Conservation (phyloP, 2,329 filamentous ascomycete genomes). For the Canariomyces notabilis region DNA sequence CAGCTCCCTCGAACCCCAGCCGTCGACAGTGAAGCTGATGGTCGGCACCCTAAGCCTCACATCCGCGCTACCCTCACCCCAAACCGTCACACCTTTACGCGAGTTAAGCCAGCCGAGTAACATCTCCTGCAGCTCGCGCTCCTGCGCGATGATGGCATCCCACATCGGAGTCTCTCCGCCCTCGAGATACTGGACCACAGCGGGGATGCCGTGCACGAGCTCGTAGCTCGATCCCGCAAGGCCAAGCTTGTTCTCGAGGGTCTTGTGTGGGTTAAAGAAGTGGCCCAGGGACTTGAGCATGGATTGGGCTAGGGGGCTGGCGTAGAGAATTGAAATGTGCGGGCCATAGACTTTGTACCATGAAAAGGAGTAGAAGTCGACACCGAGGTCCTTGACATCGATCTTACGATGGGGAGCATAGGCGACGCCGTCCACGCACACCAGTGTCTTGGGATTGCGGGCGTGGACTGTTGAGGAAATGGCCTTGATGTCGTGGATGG, state of each 20-base stretch:
- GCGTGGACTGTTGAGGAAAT: slow-evolving; percentile 51
- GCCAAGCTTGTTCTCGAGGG: slow-evolving; percentile 62
- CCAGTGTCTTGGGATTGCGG: slow-evolving; percentile 48
- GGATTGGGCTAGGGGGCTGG: slow-evolving; percentile 50
- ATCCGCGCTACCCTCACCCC: slow-evolving; percentile 48
- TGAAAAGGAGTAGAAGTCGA: slow-evolving; percentile 72
- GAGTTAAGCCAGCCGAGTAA: slow-evolving; percentile 52
- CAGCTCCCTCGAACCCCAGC: slow-evolving; percentile 44
- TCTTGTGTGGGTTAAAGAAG: slow-evolving; percentile 59
- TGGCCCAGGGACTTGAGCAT: slow-evolving; percentile 54
- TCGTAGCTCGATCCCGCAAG: slow-evolving; percentile 69
- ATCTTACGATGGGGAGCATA: slow-evolving; percentile 68
- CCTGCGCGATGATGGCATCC: slow-evolving; percentile 49
- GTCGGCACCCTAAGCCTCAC: slow-evolving; percentile 52
- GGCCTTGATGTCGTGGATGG: slow-evolving; percentile 57
- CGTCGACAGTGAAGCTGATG: slow-evolving; percentile 57
- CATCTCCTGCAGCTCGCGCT: slow-evolving; percentile 50
- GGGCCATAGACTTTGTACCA: slow-evolving; percentile 84
- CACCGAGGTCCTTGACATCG: slow-evolving; percentile 62
- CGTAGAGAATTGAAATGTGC: slow-evolving; percentile 68
- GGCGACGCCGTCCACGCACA: slow-evolving; percentile 72
- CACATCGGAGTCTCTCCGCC: slow-evolving; percentile 32
- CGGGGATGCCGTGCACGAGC: slow-evolving; percentile 56
- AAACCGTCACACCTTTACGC: slow-evolving; percentile 47
- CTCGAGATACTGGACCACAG: slow-evolving; percentile 57